These are phyloP conservation scores for Pythium phragmiticola DNA, from an alignment of 352 stramenopile species.

Conservation along the genomic window DNA sequence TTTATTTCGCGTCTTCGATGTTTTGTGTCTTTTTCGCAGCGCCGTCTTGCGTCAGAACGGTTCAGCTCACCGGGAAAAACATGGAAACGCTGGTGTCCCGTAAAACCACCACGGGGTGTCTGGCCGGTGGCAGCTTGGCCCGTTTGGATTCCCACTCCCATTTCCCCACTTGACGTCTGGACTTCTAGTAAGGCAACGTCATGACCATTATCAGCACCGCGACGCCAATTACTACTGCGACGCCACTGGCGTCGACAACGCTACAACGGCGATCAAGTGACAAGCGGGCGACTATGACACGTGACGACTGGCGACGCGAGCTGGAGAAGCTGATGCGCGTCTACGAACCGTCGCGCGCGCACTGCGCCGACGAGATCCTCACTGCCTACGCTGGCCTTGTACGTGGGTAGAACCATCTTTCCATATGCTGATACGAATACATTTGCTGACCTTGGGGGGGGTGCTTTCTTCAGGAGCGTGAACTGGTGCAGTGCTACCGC, in stretches of 20 bases:
- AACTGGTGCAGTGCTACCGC: conserved; percentile 64
- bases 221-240: neutral
- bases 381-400: conserved; percentile 52
- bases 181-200: neutral
- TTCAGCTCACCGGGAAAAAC: conserved; percentile 19
- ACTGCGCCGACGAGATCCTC: conserved; percentile 38
- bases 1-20: conserved; percentile 12
- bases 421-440: neutral
- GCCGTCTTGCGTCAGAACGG: neutral
- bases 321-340: conserved; percentile 42
- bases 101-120: conserved; percentile 1
- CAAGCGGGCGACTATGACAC: conserved; percentile 7
- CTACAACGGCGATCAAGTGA: conserved; percentile 1
- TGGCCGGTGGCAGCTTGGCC: neutral
- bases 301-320: conserved; percentile 28
- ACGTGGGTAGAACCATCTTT: conserved; percentile 4
- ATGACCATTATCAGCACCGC: conserved; percentile 15
- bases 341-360: conserved; percentile 47
- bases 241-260: neutral
- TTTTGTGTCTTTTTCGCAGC: conserved; percentile 10
- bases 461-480: conserved; percentile 34
- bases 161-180: neutral
- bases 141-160: neutral
- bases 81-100: conserved; percentile 15
- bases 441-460: neutral